Base-by-base conservation (phyloP, 352 stramenopile genomes). In the Saprolegnia parasitica region DNA sequence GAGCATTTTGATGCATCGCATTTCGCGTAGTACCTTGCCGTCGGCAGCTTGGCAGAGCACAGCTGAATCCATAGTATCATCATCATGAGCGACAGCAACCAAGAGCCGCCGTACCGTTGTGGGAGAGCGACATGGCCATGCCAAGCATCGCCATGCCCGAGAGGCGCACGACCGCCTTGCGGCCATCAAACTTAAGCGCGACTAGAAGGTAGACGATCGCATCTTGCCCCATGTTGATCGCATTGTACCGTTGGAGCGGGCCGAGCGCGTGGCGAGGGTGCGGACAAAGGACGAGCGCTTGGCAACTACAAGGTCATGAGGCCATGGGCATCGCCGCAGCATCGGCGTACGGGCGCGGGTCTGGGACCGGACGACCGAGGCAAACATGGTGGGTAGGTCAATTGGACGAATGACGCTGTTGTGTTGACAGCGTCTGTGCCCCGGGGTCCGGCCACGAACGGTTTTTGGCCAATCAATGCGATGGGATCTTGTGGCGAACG, bases 231-330 rank as follows among this genome's bases (percentile, higher is more conserved):
- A 67, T 56, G 61, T 16, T 21, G 39, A 24, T 1, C 42, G 39
- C 5, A 42, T n/a, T 13, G 40, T 62, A 70, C 63, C 63, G 42
- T 61, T 58, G 6, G 46, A 26, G 54, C 63, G 63, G 5, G 24
- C 47, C 15, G 63, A 58, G 40, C 63, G 63, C n/a, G 54, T 40
- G 18, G 55, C 29, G 10, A 70, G 49, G 6, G 50, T 47, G 11
- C 63, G 63, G n/a, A 70, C 50, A 13, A 70, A 61, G n/a, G 63
- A 70, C 10, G 63, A 32, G 20, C 52, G 52, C 52, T 60, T 60
- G 24, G 52, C 52, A 24, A 60, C 52, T 60, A 60, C 13, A 60
- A 20, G 20, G 1, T 1, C n/a, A 4, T 60, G 24, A 60, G 52
- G 20, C 52, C 24, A 60, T 60, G 52, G 35, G 1, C 13, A 4